These are phyloP conservation scores for Dionaea muscipula DNA, from an alignment of 179 eudicot genomes.

Conservation along the genomic window DNA sequence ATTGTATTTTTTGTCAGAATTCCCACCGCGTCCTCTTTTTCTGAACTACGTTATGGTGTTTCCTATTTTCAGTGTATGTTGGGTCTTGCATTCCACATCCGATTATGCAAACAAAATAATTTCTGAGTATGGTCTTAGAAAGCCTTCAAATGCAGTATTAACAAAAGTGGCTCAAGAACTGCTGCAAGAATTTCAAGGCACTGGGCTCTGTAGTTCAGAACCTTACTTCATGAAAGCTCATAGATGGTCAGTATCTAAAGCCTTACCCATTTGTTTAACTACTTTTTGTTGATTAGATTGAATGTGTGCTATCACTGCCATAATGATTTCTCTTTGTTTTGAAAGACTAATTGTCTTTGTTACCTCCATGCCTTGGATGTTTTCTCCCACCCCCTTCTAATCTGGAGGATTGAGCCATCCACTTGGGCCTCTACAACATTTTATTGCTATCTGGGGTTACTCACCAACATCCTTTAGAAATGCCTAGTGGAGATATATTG, in stretches of 20 bases:
- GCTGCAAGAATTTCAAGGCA: conserved; percentile 55
- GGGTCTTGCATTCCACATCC: conserved; percentile 87
- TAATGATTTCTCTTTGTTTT: too few relatives aligned
- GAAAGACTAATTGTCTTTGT: too few relatives aligned
- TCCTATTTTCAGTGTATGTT: conserved; percentile 41
- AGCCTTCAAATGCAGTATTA: conserved; percentile 47
- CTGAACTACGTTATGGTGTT: not conserved
- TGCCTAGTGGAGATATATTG: too few relatives aligned
- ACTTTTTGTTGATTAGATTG: not conserved
- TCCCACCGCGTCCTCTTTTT: not conserved
- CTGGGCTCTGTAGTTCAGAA: conserved; percentile 44
- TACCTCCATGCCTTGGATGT: too few relatives aligned
- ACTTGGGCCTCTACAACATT: too few relatives aligned
- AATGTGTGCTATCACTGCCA: too few relatives aligned
- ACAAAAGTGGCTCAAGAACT: conserved; percentile 60
- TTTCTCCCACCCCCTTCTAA: too few relatives aligned
- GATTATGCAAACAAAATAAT: conserved; percentile 60
- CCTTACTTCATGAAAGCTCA: conserved; percentile 85
- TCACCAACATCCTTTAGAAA: too few relatives aligned
- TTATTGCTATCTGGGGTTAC: too few relatives aligned
- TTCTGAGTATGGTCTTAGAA: conserved; percentile 55
- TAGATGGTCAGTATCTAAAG: conserved; percentile 55
- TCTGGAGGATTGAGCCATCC: too few relatives aligned
- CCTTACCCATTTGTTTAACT: not conserved
- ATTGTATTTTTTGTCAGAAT: not conserved